These are phyloP conservation scores for Sphaerulina populicola DNA, from an alignment of 2,329 filamentous ascomycete species.

Conservation along the genomic window DNA sequence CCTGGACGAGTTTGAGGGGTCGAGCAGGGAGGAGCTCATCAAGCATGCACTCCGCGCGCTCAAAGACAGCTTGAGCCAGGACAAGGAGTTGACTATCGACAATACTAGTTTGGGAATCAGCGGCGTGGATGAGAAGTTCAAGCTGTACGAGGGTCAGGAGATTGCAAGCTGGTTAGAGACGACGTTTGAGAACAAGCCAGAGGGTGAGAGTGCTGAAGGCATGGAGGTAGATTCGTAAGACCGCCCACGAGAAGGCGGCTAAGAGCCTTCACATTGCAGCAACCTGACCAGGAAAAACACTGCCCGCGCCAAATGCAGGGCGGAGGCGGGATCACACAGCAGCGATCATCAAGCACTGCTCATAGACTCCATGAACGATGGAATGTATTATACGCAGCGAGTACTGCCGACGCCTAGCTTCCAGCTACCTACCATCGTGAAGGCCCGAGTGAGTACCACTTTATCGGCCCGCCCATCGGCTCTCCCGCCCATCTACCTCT, in stretches of 20 bases:
- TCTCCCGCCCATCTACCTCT: no score
- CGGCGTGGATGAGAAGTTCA: constrained; percentile 80
- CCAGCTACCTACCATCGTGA: no score
- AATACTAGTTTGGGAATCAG: constrained; percentile 90
- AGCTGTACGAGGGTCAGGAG: constrained; percentile 81
- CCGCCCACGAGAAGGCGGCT: not conserved
- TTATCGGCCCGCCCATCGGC: no score
- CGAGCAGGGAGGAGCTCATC: constrained; percentile 75
- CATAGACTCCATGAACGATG: not conserved
- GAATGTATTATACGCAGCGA: not conserved
- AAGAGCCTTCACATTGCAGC: no score
- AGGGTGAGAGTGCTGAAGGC: constrained; percentile 22
- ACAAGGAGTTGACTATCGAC: constrained; percentile 94
- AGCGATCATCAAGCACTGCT: not conserved
- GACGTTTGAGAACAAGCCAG: constrained; percentile 41
- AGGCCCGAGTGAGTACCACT: no score
- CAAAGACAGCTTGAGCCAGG: constrained; percentile 92
- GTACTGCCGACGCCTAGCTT: no score
- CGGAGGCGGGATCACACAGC: not conserved
- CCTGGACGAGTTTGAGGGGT: constrained; percentile 70
- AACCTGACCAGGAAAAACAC: no score
- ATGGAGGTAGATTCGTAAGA: constrained; percentile 29
- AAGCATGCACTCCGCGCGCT: constrained; percentile 82
- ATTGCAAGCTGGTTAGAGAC: constrained; percentile 79
- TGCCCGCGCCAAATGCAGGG: not conserved